Evolutionary conservation across 164 flowering plant species (phyloP).

Genomic region (Stephania yunnanensis): DNA sequence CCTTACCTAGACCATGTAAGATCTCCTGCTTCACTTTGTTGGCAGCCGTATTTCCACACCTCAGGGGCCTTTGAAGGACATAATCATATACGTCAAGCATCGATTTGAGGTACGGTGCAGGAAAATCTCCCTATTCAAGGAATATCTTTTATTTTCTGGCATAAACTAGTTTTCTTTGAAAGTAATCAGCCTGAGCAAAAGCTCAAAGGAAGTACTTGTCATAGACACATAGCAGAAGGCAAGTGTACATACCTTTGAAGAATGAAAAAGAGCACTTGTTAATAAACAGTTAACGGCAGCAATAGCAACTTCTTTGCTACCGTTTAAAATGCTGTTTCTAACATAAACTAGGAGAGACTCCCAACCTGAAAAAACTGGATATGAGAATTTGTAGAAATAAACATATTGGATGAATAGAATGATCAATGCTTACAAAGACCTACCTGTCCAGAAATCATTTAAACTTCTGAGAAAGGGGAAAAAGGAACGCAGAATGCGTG

Average conservation of each 20-base stretch:
- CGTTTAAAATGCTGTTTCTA: slow-evolving; percentile 65
- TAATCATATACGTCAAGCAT: slow-evolving; percentile 73
- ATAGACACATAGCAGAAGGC: background rate
- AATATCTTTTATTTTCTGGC: slow-evolving; percentile 1
- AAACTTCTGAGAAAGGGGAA: slow-evolving; percentile 67
- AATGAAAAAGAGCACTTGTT: slow-evolving; percentile 76
- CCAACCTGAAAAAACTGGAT: slow-evolving; percentile 64
- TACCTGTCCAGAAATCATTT: slow-evolving; percentile 78
- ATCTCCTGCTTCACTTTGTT: slow-evolving; percentile 90
- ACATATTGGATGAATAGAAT: background rate
- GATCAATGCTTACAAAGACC: slow-evolving; percentile 7
- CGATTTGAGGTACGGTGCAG: slow-evolving; percentile 64
- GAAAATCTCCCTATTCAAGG: slow-evolving; percentile 77
- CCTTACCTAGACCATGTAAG: slow-evolving; percentile 79
- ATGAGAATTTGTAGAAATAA: slow-evolving; percentile 2
- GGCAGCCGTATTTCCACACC: slow-evolving; percentile 35
- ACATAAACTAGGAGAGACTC: slow-evolving; percentile 71
- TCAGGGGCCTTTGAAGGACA: slow-evolving; percentile 54
- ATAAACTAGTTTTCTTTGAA: background rate
- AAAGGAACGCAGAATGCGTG: slow-evolving; percentile 86
- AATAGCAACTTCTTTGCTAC: slow-evolving; percentile 95
- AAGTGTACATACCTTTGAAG: slow-evolving; percentile 52
- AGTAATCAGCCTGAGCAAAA: background rate
- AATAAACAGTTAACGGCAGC: slow-evolving; percentile 92
- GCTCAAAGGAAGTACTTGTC: background rate